phyloP scores from a whole-genome alignment of 768 basidiomycete species.

The Calocybe gangraenosa region DNA sequence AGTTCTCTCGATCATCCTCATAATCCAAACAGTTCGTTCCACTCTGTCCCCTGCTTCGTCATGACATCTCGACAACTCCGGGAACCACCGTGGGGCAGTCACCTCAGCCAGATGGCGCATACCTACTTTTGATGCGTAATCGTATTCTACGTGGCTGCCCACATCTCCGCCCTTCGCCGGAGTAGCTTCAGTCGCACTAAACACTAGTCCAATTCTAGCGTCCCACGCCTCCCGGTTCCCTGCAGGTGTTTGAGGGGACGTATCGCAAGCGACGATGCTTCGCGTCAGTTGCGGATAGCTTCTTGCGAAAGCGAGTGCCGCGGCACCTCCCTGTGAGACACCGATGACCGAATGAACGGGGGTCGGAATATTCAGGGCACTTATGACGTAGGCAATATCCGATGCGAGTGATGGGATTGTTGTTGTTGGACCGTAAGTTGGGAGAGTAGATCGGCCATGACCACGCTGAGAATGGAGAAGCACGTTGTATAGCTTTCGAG shows the following conservation, averaged over 20 bases:
- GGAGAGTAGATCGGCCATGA: constrained; percentile 43
- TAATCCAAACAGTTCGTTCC: constrained; percentile 23
- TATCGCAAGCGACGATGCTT: constrained; percentile 47
- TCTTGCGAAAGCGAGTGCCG: constrained; percentile 41
- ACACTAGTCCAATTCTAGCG: constrained; percentile 35
- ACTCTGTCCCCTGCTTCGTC: constrained; percentile 11
- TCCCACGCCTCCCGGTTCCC: constrained; percentile 50
- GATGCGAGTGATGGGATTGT: constrained; percentile 43
- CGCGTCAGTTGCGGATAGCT: constrained; percentile 30
- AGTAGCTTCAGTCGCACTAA: constrained; percentile 15
- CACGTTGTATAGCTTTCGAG: constrained; percentile 35
- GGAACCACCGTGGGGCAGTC: constrained; percentile 49
- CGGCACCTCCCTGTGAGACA: constrained; percentile 51
- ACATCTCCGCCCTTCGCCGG: constrained; percentile 11
- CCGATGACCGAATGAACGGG: constrained; percentile 45
- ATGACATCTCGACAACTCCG: constrained; percentile 29
- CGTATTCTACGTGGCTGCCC: constrained; percentile 12
- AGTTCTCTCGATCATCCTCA: constrained; percentile 35
- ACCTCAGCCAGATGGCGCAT: constrained; percentile 36
- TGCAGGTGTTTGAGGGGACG: constrained; percentile 35
- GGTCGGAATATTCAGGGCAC: constrained; percentile 27
- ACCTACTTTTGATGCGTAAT: constrained; percentile 31
- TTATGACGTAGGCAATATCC: constrained; percentile 38
- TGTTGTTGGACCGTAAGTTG: constrained; percentile 12
- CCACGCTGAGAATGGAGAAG: constrained; percentile 50